Conservation (phyloP, 2,329 filamentous ascomycete genomes). For the Teratosphaeria gauchensis region DNA sequence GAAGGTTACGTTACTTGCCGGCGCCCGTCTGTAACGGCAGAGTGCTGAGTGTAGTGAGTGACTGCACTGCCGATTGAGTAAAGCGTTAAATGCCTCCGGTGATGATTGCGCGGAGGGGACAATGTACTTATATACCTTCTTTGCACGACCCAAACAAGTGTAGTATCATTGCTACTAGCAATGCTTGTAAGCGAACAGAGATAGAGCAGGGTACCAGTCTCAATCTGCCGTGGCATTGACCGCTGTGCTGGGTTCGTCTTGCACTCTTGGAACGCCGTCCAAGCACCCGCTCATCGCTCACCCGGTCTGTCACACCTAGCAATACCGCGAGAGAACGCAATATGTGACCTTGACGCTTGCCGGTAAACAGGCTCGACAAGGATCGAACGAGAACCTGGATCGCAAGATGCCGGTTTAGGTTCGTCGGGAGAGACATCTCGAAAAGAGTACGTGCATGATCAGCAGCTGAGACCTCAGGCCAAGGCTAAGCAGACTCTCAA, state of each 20-base stretch:
- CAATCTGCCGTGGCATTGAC: neutral
- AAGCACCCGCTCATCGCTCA: neutral
- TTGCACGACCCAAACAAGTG: neutral
- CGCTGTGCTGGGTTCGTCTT: neutral
- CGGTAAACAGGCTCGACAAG: neutral
- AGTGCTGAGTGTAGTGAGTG: neutral
- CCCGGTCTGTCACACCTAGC: neutral
- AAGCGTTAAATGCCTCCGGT: neutral
- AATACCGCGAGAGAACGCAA: neutral
- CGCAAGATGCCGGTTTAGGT: neutral
- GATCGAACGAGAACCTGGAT: neutral
- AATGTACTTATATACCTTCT: neutral
- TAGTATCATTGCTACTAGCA: neutral
- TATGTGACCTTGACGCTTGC: neutral
- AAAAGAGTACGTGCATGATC: neutral
- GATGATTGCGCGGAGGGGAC: neutral
- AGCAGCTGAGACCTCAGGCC: neutral
- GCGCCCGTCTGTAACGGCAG: neutral
- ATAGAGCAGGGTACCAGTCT: neutral
- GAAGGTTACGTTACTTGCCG: too few species aligned
- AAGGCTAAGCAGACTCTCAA: neutral
- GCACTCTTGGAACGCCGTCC: neutral
- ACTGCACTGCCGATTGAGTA: neutral
- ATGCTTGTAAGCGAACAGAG: neutral
- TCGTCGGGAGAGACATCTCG: neutral